These are phyloP conservation scores for Fomitopsis palustris DNA, from an alignment of 1,284 basidiomycete species.

Conservation along the genomic window DNA sequence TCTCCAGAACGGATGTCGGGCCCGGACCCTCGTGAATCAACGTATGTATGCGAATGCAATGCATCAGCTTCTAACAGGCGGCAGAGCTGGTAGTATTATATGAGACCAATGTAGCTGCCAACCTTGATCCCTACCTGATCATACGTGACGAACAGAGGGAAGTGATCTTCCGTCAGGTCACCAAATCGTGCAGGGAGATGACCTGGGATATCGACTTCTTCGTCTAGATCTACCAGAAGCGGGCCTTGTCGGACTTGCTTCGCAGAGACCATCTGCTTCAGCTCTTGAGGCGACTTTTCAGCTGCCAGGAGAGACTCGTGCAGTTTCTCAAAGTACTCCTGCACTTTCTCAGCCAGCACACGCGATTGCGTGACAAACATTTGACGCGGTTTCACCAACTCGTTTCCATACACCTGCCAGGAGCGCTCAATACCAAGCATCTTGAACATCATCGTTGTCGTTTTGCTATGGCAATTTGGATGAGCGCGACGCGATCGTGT, in stretches of 20 bases:
- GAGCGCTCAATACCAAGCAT: constrained; percentile 62
- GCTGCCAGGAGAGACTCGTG: constrained; percentile 42
- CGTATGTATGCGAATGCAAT: too few relatives aligned
- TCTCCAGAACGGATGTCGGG: not conserved
- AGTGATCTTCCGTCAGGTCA: constrained; percentile 54
- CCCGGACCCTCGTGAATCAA: too few relatives aligned
- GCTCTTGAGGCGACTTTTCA: constrained; percentile 34
- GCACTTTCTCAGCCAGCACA: constrained; percentile 61
- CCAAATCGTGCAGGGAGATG: constrained; percentile 59
- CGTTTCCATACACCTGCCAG: constrained; percentile 33
- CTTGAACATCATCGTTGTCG: constrained; percentile 71
- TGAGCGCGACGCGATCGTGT: not conserved
- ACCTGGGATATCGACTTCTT: constrained; percentile 38
- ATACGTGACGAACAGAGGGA: constrained; percentile 69
- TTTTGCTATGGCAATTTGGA: constrained; percentile 49
- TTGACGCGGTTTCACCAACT: constrained; percentile 44
- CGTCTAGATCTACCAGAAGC: constrained; percentile 44
- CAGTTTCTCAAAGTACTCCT: constrained; percentile 59
- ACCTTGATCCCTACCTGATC: constrained; percentile 40
- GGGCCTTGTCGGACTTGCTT: constrained; percentile 26
- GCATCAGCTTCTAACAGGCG: constrained; percentile 23
- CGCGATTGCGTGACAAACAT: constrained; percentile 71
- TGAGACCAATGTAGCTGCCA: not conserved
- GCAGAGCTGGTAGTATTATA: constrained; percentile 33
- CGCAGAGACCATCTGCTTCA: constrained; percentile 25